Percentiles rank a stretch among this genome's conserved stretches.
These are phyloP conservation scores for Ophiostoma sp. DNA, from an alignment of 2,329 filamentous ascomycete species.

Conservation along the genomic window DNA sequence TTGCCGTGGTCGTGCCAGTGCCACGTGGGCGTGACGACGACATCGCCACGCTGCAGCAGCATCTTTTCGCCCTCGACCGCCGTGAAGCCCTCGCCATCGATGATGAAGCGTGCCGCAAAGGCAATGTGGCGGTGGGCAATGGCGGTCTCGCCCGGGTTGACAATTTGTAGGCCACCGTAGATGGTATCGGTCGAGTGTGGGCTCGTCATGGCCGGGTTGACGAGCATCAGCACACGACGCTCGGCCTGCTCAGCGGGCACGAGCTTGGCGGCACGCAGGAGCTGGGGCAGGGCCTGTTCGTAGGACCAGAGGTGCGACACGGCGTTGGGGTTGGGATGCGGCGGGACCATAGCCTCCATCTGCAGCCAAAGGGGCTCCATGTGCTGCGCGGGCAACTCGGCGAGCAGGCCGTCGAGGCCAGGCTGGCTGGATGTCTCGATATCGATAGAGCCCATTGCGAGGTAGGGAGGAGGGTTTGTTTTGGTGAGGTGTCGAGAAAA, in stretches of 20 bases:
- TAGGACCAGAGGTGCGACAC: slow-evolving; percentile 41
- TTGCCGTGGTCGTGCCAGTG: slow-evolving; percentile 61
- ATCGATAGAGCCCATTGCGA: neutral
- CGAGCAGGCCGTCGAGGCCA: neutral
- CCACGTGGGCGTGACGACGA: slow-evolving; percentile 57
- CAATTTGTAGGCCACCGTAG: slow-evolving; percentile 56
- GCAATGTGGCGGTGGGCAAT: slow-evolving; percentile 55
- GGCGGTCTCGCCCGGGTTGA: slow-evolving; percentile 55
- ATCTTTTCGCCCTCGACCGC: slow-evolving; percentile 54
- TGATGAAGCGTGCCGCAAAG: slow-evolving; percentile 57
- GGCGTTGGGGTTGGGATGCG: slow-evolving; percentile 44
- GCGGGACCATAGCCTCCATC: slow-evolving; percentile 39
- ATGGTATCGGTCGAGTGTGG: slow-evolving; percentile 57
- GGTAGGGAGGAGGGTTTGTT: too few species aligned
- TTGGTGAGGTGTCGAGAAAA: neutral
- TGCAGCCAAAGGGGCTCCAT: slow-evolving; percentile 13
- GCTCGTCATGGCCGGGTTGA: slow-evolving; percentile 43
- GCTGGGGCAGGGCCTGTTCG: slow-evolving; percentile 36
- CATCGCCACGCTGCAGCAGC: slow-evolving; percentile 51
- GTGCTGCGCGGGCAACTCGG: slow-evolving; percentile 1
- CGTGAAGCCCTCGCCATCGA: slow-evolving; percentile 57
- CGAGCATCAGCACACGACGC: slow-evolving; percentile 42
- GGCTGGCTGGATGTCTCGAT: slow-evolving; percentile 2
- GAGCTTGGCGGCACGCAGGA: slow-evolving; percentile 38
- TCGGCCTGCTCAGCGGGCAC: slow-evolving; percentile 41